Evolutionary conservation across 345 rosid genomes (phyloP), one percentile per base, ranked within the genome.

Genomic region (Microcos paniculata): DNA sequence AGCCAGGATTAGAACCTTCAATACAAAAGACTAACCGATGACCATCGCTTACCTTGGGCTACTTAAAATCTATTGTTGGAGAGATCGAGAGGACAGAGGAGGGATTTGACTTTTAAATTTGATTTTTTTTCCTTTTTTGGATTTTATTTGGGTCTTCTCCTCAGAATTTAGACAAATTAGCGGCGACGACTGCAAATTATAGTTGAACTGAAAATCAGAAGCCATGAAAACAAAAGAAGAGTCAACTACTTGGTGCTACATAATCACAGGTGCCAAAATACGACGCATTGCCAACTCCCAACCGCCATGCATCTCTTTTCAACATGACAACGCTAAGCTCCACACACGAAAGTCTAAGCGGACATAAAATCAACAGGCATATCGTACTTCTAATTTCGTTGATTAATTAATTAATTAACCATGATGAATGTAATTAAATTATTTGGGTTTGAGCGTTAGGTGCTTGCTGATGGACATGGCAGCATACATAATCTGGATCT

Each of bases 321-420:
- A 4, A 57, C 2, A 11, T 1, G 33, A 57, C 33, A 57, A n/a
- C 0, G 31, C 3, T 57, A 59, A 30, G 19, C 10, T 4, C 48
- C 14, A n/a, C 24, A 12, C 23, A 38, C 38, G 53, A 45, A 66
- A 43, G 55, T 26, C 15, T 62, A 30, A 1, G 24, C 9, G 2
- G 77, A 78, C 70, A 73, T 18, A 57, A 76, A 45, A 78, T 58
- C 77, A 48, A 63, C 62, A 24, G 38, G 21, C n/a, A 38, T 33
- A 46, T 65, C 67, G 12, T 33, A 38, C 6, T 43, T 38, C 46
- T 18, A 2, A 63, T 64, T 51, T 6, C 33, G 11, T 23, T 35
- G 13, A 48, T 38, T 6, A 2, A 38, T 64, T 64, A 16, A 38
- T 40, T 23, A 72, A 43, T 43, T 3, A 61, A 59, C 4, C 11